A percentile compares a stretch with the other conserved stretches of the same genome.
Conservation (phyloP, 495 filamentous ascomycete genomes). For the Zalerion maritima region DNA sequence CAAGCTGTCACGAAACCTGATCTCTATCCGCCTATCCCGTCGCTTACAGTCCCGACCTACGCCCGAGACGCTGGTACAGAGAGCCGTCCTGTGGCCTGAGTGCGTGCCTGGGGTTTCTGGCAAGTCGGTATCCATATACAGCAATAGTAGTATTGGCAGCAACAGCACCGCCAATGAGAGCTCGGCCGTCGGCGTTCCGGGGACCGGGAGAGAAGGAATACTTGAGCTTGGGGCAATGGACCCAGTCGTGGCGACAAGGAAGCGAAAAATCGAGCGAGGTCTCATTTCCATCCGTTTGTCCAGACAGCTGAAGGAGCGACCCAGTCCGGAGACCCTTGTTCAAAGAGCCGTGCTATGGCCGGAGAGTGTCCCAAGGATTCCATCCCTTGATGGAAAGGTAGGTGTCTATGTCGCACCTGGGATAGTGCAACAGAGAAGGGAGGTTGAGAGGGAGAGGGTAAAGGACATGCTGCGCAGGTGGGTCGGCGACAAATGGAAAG, state of each 20-base stretch:
- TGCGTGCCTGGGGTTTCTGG: conserved; percentile 19
- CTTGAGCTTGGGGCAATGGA: conserved; percentile 7
- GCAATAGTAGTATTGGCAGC: neutral
- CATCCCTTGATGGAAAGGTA: conserved; percentile 6
- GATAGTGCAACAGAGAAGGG: conserved; percentile 30
- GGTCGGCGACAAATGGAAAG: conserved; percentile 31
- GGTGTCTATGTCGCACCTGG: conserved; percentile 17
- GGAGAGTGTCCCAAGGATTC: conserved; percentile 22
- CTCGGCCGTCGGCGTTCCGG: conserved; percentile 15
- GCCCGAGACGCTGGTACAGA: conserved; percentile 27
- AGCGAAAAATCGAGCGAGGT: conserved; percentile 22
- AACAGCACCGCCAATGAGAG: conserved; percentile 15
- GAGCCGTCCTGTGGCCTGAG: conserved; percentile 30
- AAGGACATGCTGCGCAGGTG: conserved; percentile 39
- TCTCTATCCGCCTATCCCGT: conserved; percentile 32
- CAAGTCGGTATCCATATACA: neutral
- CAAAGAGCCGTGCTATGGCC: conserved; percentile 30
- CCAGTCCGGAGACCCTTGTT: conserved; percentile 28
- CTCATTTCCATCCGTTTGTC: conserved; percentile 36
- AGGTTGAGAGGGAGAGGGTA: conserved; percentile 38
- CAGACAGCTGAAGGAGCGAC: conserved; percentile 26
- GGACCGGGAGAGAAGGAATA: conserved; percentile 14
- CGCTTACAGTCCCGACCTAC: conserved; percentile 28
- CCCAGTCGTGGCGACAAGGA: conserved; percentile 4
- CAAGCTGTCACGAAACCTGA: conserved; percentile 32